Base-by-base conservation (phyloP, 495 filamentous ascomycete genomes). In the Lichina pygmaea region DNA sequence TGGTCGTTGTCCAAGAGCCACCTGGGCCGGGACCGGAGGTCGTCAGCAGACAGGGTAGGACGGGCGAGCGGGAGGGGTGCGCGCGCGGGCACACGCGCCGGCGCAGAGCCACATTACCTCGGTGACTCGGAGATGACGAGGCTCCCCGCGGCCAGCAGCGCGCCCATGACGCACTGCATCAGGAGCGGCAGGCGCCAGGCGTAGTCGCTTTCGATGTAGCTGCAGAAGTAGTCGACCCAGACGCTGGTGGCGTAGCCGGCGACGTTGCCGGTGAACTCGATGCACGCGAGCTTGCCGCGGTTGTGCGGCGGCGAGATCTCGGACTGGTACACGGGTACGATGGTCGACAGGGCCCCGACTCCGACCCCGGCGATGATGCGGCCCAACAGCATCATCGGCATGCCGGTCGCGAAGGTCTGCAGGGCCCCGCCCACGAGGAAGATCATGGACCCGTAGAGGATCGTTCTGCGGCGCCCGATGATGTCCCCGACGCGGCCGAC, bases 151-250 rank as follows among this genome's bases (percentile, higher is more conserved):
- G 72, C 85, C 17, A 95, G 71, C 33, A 95, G 61, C 15, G 71
- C 64, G 36, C 91, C 89, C 83, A 97, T 95, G 13, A 91, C 60
- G 54, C 85, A 93, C 57, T 97, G 91, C 71, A 92, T 84, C 13
- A 92, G 61, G 36, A 97, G 62, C 7, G 89, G 89, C 41, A 94
- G 47, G 10, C 89, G 79, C 89, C 91, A 97, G 6, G 89, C 80
- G 60, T 78, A 71, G 53, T 95, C 64, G 53, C 67, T 78, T 43
- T 80, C 53, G 54, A 97, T 94, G 57, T 70, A 94, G 46, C 80
- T 86, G 60, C 86, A 95, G 50, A 86, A 83, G 57, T 95, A 97
- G 61, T 95, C 89, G 0, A 95, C 86, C 89, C 89, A 97, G 8
- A 97, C 89, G 51, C 85, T 93, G 43, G 83, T 79, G 42, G 84